Evolutionary conservation across 768 basidiomycete genomes (phyloP).

Genomic region (Amanita inopinata): DNA sequence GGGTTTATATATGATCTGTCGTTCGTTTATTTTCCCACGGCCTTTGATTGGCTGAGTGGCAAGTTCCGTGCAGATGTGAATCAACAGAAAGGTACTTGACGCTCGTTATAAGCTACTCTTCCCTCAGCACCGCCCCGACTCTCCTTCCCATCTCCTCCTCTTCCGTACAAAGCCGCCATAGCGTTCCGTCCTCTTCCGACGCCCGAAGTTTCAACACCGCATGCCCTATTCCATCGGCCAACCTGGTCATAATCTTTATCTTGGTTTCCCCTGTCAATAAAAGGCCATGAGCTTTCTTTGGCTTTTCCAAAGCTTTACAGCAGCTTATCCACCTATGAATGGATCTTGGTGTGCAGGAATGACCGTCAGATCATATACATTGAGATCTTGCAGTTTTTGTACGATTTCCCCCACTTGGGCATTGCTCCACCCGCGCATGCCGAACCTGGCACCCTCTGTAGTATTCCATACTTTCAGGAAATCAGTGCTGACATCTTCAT

Average conservation of each 20-base stretch:
- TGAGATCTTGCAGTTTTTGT: conserved; percentile 40
- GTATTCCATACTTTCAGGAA: conserved; percentile 49
- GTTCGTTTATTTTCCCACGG: conserved; percentile 6
- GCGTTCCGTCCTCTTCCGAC: conserved; percentile 58
- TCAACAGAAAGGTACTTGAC: too few species aligned
- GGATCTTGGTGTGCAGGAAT: conserved; percentile 45
- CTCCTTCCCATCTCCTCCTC: conserved; percentile 31
- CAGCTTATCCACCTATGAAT: conserved; percentile 39
- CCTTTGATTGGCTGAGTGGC: conserved; percentile 3
- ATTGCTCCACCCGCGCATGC: conserved; percentile 61
- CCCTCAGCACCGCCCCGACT: conserved; percentile 34
- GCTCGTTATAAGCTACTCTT: conserved; percentile 6
- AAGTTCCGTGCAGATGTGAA: conserved; percentile 3
- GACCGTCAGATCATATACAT: conserved; percentile 33
- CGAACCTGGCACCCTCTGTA: conserved; percentile 28
- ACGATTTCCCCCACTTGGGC: conserved; percentile 43
- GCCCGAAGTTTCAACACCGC: conserved; percentile 44
- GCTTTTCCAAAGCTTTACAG: not conserved
- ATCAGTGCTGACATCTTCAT: conserved; percentile 19
- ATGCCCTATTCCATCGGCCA: conserved; percentile 3
- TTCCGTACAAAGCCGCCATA: conserved; percentile 59
- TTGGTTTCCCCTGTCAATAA: conserved; percentile 3
- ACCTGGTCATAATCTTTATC: not conserved
- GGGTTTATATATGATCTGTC: not conserved
- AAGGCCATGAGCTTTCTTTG: too few species aligned